A percentile compares a stretch with the other conserved stretches of the same genome.
phyloP scores from a whole-genome alignment of 805 yeast genomes.

The Metschnikowia kofuensis region DNA sequence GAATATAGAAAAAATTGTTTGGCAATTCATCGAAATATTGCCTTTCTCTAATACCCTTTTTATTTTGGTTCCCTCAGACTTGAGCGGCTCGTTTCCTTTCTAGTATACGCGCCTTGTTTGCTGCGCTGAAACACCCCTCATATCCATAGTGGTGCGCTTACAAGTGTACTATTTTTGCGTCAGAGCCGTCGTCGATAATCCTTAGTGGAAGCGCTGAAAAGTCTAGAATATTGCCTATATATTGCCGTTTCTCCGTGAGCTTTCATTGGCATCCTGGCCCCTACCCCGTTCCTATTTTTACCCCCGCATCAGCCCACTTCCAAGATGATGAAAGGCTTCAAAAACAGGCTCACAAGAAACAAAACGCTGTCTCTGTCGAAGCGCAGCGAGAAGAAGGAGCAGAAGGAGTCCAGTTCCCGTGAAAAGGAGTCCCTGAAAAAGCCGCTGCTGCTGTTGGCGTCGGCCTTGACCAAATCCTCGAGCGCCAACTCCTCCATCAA shows the following conservation, averaged over 20 bases:
- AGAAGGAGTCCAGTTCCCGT: conserved; percentile 30
- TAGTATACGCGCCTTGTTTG: not conserved
- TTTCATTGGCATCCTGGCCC: no score
- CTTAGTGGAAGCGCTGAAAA: no score
- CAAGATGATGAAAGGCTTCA: conserved; percentile 74
- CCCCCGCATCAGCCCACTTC: not conserved
- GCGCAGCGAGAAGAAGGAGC: conserved; percentile 35
- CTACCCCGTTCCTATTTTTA: not conserved
- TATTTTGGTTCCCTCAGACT: not conserved
- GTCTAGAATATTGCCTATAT: not conserved
- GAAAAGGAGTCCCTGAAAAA: conserved; percentile 19
- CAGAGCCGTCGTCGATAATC: no score
- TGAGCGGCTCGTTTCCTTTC: no score
- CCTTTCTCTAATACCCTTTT: not conserved
- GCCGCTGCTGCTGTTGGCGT: conserved; percentile 7
- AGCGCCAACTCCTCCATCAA: conserved; percentile 25
- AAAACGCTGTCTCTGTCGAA: conserved; percentile 32
- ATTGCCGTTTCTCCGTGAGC: not conserved
- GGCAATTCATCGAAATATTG: no score
- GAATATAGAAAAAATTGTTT: no score
- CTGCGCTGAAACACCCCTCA: not conserved
- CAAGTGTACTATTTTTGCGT: no score
- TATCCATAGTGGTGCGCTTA: no score
- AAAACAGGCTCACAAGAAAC: conserved; percentile 49
- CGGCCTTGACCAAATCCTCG: conserved; percentile 12